phyloP scores from a whole-genome alignment of 2,329 filamentous ascomycete species.

The Aspergillus phoenicis region DNA sequence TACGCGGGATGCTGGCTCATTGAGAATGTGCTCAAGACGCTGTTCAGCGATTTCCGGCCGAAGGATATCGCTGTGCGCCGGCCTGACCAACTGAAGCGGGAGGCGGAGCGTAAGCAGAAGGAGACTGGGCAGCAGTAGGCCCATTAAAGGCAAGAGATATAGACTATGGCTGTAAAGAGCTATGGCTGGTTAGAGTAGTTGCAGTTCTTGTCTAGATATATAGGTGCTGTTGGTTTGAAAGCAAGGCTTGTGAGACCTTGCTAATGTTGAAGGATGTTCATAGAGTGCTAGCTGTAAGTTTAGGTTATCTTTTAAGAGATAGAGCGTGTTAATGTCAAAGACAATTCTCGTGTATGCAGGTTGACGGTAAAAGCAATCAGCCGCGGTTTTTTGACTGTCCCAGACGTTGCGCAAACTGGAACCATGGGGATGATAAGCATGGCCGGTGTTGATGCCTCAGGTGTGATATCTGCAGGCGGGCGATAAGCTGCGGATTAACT shows the following conservation, averaged over 20 bases:
- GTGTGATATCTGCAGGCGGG: constrained; percentile 6
- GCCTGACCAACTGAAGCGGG: constrained; percentile 80
- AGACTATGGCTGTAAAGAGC: constrained; percentile 15
- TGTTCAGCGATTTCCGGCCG: constrained; percentile 88
- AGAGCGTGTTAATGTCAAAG: not conserved
- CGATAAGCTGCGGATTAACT: constrained; percentile 13
- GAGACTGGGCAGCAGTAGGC: constrained; percentile 53
- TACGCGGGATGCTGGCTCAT: constrained; percentile 85
- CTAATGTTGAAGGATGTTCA: constrained; percentile 3
- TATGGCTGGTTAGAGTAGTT: not conserved
- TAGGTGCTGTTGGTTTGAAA: constrained; percentile 5
- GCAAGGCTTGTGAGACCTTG: constrained; percentile 2
- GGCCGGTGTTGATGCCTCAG: constrained; percentile 13
- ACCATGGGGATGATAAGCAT: not conserved
- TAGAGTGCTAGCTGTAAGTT: not conserved
- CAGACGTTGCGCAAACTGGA: not conserved
- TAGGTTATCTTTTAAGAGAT: not conserved
- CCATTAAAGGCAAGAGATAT: constrained; percentile 35
- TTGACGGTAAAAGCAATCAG: too few relatives aligned
- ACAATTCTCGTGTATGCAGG: not conserved
- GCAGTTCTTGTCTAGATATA: constrained; percentile 10
- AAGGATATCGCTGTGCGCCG: constrained; percentile 89
- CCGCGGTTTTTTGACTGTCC: too few relatives aligned
- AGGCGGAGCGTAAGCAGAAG: constrained; percentile 67
- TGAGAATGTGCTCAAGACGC: constrained; percentile 78